Evolutionary conservation across 257 asterid genomes (phyloP).

Genomic region (Gentiana dahurica): DNA sequence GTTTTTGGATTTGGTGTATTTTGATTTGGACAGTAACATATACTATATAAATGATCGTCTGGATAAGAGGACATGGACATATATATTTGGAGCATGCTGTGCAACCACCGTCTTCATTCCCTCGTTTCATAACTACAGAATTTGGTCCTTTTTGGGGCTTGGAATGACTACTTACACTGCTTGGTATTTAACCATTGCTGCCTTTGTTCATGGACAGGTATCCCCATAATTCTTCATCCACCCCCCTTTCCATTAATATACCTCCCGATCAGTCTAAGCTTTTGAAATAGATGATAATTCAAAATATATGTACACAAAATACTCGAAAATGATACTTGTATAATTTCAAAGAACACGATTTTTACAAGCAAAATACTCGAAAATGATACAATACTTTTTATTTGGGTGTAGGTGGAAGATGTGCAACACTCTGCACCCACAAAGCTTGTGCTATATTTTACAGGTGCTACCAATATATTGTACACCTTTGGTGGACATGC

Average conservation of each 20-base stretch:
- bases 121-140: conserved; percentile 90
- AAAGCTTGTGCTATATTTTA: conserved; percentile 72
- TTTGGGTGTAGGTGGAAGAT: conserved; percentile 38
- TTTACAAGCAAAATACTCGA: no score
- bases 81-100: conserved; percentile 97
- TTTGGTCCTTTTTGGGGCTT: conserved; percentile 94
- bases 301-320: no score
- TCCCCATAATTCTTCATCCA: conserved; percentile 3
- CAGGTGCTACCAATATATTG: conserved; percentile 92
- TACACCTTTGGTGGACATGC: conserved; percentile 99
- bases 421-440: conserved; percentile 74
- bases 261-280: no score
- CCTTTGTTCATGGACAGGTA: conserved; percentile 86
- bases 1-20: background rate
- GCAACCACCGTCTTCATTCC: conserved; percentile 96
- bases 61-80: conserved; percentile 99
- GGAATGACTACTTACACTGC: conserved; percentile 99
- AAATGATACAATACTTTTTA: background rate
- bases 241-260: background rate
- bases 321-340: no score
- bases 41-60: conserved; percentile 81
- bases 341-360: no score
- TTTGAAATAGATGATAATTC: no score
- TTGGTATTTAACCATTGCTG: conserved; percentile 76
- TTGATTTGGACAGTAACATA: conserved; percentile 51